Evolutionary conservation across 441 rosid species (phyloP), one percentile per base, ranked within the genome.

Genomic region (Mallotus repandus): DNA sequence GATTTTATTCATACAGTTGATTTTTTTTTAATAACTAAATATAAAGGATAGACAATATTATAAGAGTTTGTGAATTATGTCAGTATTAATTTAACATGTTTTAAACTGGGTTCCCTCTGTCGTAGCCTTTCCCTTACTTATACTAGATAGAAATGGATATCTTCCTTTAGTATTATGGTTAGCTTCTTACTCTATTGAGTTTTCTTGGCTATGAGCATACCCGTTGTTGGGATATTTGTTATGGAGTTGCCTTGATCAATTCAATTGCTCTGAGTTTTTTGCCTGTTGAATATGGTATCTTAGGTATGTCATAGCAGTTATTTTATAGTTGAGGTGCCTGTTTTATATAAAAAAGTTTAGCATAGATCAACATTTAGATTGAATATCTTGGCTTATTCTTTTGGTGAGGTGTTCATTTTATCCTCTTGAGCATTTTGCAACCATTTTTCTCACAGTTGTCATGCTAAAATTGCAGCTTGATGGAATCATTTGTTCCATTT

Each of bases 401-500:
- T 62, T 50, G 16, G 2, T n/a, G 4, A 29, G 32, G 45, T 9
- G n/a, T 49, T 55, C 10, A 3, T 11, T 53, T 21, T 19, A 29
- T 16, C 18, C 12, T 7, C 41, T 19, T 6, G 21, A 22, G 14
- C 4, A 15, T 21, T 16, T 38, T 38, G 41, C 41, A 38, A 3
- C 35, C 16, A 19, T 9, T 21, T 59, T 46, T 76, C 83, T 84
- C 68, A 75, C 55, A 13, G 59, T 49, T 70, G 64, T 61, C 38
- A 60, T 80, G 58, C 57, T 63, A 16, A 71, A 50, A 55, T 68
- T 78, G 67, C 89, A 90, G 96, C 83, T 87, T 90, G 88, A 87
- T 90, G 96, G 93, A 84, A 68, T 94, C 97, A 22, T 94, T 94
- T 80, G 90, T 94, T 74, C 98, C 98, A 19, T 91, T 94, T 77